phyloP scores from a whole-genome alignment of 2,329 filamentous ascomycete genomes.

The Calonectria henricotiae region DNA sequence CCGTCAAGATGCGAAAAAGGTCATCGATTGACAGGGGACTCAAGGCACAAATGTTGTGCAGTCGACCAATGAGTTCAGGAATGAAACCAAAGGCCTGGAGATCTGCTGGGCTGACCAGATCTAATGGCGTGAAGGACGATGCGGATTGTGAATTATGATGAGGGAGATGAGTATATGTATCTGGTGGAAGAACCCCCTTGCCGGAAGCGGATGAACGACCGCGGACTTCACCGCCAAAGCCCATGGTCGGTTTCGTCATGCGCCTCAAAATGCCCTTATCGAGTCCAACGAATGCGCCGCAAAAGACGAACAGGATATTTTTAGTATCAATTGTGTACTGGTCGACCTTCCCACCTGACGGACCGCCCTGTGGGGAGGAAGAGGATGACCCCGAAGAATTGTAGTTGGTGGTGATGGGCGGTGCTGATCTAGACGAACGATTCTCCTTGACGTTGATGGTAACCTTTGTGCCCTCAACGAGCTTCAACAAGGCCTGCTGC shows the following conservation, averaged over 20 bases:
- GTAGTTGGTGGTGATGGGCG: slow-evolving; percentile 70
- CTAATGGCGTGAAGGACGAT: slow-evolving; percentile 72
- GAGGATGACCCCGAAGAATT: slow-evolving; percentile 63
- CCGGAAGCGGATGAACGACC: slow-evolving; percentile 66
- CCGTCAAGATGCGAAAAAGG: slow-evolving; percentile 90
- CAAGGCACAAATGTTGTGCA: slow-evolving; percentile 91
- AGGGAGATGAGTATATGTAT: slow-evolving; percentile 72
- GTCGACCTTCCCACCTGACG: slow-evolving; percentile 69
- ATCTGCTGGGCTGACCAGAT: slow-evolving; percentile 82
- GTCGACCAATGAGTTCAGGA: slow-evolving; percentile 94
- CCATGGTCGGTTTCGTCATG: slow-evolving; percentile 89
- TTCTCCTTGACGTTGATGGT: slow-evolving; percentile 92
- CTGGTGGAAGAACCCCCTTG: slow-evolving; percentile 76
- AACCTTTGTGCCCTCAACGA: slow-evolving; percentile 95
- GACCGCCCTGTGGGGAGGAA: slow-evolving; percentile 64
- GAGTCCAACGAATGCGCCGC: slow-evolving; percentile 93
- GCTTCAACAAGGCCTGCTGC: slow-evolving; percentile 94
- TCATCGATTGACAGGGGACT: slow-evolving; percentile 79
- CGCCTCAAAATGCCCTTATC: slow-evolving; percentile 90
- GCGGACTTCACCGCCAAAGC: slow-evolving; percentile 89
- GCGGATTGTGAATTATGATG: slow-evolving; percentile 64
- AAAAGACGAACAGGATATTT: slow-evolving; percentile 98
- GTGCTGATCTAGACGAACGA: slow-evolving; percentile 70
- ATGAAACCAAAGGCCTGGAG: slow-evolving; percentile 92
- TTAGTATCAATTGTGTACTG: slow-evolving; percentile 89